Percentiles rank a stretch among this genome's conserved stretches.
phyloP scores from a whole-genome alignment of 2,329 filamentous ascomycete species.

The Penicillium olsonii region DNA sequence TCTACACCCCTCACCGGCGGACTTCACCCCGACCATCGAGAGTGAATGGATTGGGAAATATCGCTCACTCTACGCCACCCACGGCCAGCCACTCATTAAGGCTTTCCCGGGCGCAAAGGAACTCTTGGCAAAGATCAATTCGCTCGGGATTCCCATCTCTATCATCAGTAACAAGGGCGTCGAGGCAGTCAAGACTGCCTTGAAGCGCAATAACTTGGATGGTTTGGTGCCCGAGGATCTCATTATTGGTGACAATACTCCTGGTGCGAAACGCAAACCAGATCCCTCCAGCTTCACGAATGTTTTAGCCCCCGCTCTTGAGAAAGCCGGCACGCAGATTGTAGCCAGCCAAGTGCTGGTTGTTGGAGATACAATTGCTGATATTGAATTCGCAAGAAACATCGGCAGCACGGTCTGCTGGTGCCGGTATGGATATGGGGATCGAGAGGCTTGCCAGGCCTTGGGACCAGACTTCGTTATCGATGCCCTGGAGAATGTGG shows the following conservation, averaged over 20 bases:
- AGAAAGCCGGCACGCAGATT: constrained; percentile 5
- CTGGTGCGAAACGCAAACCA: constrained; percentile 17
- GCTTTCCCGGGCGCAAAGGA: constrained; percentile 20
- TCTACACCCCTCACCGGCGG: constrained; percentile 6
- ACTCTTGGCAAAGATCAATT: constrained; percentile 14
- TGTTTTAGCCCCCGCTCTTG: constrained; percentile 17
- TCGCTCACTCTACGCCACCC: constrained; percentile 21
- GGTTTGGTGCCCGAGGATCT: constrained; percentile 12
- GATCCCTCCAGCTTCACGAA: constrained; percentile 17
- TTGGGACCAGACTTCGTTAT: constrained; percentile 12
- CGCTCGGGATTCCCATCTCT: constrained; percentile 15
- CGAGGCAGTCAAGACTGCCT: constrained; percentile 17
- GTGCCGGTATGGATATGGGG: constrained; percentile 20
- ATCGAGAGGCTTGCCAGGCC: constrained; percentile 7
- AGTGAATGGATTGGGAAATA: constrained; percentile 24
- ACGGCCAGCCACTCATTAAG: constrained; percentile 22
- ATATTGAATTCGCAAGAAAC: constrained; percentile 16
- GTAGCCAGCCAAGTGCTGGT: constrained; percentile 7
- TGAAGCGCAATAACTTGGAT: constrained; percentile 10
- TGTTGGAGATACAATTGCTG: constrained; percentile 19
- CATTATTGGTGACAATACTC: constrained; percentile 19
- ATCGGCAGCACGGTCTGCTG: constrained; percentile 16
- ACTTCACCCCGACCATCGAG: constrained; percentile 9
- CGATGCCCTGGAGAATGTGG: constrained; percentile 11
- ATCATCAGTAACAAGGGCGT: constrained; percentile 30